phyloP scores from a whole-genome alignment of 805 yeast species.

The Monosporozyma siamensis region DNA sequence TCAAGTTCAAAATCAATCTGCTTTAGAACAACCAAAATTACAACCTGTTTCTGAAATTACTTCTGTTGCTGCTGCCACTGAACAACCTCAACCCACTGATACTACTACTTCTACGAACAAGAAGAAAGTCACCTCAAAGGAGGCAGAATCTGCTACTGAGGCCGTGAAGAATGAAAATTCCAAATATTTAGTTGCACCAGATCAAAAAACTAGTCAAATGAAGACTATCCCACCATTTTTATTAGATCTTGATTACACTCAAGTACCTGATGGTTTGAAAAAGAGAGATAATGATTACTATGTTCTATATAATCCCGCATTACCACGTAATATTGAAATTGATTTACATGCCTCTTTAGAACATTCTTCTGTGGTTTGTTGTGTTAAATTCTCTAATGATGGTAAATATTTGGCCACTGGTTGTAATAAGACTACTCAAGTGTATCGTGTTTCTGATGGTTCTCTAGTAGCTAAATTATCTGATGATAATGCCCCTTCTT shows the following conservation, averaged over 20 bases:
- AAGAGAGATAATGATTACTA: slow-evolving; percentile 81
- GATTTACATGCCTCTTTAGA: slow-evolving; percentile 83
- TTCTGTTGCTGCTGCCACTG: slow-evolving; percentile 1
- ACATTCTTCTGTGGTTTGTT: slow-evolving; percentile 92
- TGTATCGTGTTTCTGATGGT: slow-evolving; percentile 86
- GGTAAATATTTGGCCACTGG: slow-evolving; percentile 97
- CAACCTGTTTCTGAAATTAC: neutral
- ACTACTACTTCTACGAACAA: neutral
- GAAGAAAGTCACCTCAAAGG: neutral
- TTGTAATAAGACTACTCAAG: slow-evolving; percentile 92
- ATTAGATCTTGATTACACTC: slow-evolving; percentile 67
- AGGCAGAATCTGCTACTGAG: slow-evolving; percentile 6
- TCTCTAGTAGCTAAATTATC: slow-evolving; percentile 76
- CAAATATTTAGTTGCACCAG: slow-evolving; percentile 32
- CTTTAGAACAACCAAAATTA: neutral
- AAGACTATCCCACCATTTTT: slow-evolving; percentile 74
- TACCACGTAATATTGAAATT: slow-evolving; percentile 68
- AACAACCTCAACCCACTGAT: slow-evolving; percentile 5
- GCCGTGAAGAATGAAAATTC: slow-evolving; percentile 4
- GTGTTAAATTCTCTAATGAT: slow-evolving; percentile 86
- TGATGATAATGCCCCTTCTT: slow-evolving; percentile 45
- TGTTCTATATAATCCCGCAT: slow-evolving; percentile 82
- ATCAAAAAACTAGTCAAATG: slow-evolving; percentile 41
- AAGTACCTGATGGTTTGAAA: slow-evolving; percentile 70
- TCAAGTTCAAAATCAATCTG: neutral